Evolutionary conservation across 805 yeast species (phyloP), one percentile per base, ranked within the genome.

Genomic region (Isabelozyma pseudorhagii): DNA sequence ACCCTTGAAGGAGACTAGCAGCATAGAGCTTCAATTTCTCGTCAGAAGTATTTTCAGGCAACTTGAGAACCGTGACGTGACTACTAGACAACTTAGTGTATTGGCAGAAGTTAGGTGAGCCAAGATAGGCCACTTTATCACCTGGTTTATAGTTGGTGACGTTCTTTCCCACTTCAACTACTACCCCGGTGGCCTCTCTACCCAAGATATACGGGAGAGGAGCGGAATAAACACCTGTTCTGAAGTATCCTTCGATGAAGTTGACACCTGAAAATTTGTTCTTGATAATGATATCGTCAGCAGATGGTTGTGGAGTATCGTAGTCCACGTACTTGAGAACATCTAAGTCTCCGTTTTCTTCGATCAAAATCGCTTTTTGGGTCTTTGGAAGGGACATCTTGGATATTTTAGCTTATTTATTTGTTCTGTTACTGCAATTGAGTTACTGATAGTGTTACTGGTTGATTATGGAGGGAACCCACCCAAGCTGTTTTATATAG

Each of bases 231-330:
- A 86, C 59, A 4, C 97, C 97, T 46, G 71, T 79, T 61, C 97
- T 80, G 72, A 87, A 89, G 68, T 91, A 92, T 4, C 83, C 74
- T 60, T 92, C 97, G 55, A 90, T 86, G 72, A 80, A 87, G 59
- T 90, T 90, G 59, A 90, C 71, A 34, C 98, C 98, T 10, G 91
- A 77, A 57, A 80, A 90, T 48, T 72, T 76, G 74, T 87, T 88
- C 67, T 86, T 85, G 61, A 92, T 75, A 44, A 92, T 72, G 9
- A 92, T 62, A 52, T 89, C 89, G 28, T 54, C 50, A 46, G 77
- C 73, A 3, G 72, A 76, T 46, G 85, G 73, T 42, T 68, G 62
- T 3, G 96, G 96, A 5, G 84, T 79, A 4, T 85, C 82, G 38
- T 70, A 64, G 38, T 83, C 84, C 7, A 42, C 78, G 60, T 81